Evolutionary conservation across 2,329 filamentous ascomycete genomes (phyloP).

Genomic region (Aaosphaeria arxii): DNA sequence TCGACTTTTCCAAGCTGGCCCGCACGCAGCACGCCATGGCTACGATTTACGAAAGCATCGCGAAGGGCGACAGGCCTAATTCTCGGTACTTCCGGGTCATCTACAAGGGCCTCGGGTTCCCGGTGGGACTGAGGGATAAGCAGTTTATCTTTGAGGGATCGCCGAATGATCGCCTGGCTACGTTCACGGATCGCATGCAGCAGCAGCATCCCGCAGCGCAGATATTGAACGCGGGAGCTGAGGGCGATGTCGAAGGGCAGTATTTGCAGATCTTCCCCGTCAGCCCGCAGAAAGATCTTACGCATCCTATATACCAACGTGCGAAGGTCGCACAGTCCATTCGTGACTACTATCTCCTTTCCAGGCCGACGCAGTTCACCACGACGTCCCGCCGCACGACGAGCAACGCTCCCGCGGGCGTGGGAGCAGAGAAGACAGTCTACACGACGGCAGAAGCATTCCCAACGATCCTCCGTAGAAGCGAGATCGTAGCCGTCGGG

Average conservation of each 20-base stretch:
- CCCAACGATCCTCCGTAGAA: constrained; percentile 84
- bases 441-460: constrained; percentile 84
- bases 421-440: constrained; percentile 78
- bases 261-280: constrained; percentile 81
- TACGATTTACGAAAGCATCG: constrained; percentile 83
- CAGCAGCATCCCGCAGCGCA: constrained; percentile 84
- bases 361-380: constrained; percentile 75
- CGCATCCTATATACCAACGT: constrained; percentile 82
- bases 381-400: constrained; percentile 71
- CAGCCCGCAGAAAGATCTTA: constrained; percentile 76
- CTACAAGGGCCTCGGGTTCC: constrained; percentile 88
- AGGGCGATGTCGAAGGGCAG: constrained; percentile 84
- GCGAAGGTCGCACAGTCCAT: constrained; percentile 79
- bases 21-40: constrained; percentile 87
- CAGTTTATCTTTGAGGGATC: constrained; percentile 88
- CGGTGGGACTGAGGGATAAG: constrained; percentile 76
- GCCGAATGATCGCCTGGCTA: constrained; percentile 70
- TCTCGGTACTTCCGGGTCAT: constrained; percentile 89
- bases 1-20: constrained; percentile 89
- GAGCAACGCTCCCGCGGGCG: constrained; percentile 60
- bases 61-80: constrained; percentile 73
- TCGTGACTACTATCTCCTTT: constrained; percentile 80
- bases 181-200: constrained; percentile 89
- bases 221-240: constrained; percentile 66
- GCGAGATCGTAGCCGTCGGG: constrained; percentile 72